Evolutionary conservation across 2,329 filamentous ascomycete genomes (phyloP), one percentile per base, ranked within the genome.

Genomic region (Diplocarpon rosae): DNA sequence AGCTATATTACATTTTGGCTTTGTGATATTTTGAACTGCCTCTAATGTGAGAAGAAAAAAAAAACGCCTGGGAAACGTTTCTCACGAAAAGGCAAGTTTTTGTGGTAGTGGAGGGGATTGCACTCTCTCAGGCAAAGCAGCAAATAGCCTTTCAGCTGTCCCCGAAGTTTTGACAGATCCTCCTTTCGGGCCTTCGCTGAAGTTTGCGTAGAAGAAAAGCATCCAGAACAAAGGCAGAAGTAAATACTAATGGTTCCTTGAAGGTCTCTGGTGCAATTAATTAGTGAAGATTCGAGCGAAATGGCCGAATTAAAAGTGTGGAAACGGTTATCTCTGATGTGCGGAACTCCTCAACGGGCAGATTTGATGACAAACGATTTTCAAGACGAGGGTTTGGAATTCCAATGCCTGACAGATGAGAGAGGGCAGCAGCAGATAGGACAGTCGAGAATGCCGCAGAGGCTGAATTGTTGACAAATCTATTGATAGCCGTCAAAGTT

Each of bases 401-500:
- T 15, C 28, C 20, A 14, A 38, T n/a, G 37, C 28, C 24, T 29
- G 27, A 9, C 15, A 15, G 16, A 30, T 17, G n/a, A 17, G 20
- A 32, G 28, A 15, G 15, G 11, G 20, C 27, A 15, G 11, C 3
- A 31, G 14, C 17, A 27, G 20, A 24, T 24, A 24, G 20, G 20
- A 24, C 20, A 7, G 7, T 24, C 20, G 7, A 24, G 20, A 24
- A 24, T 24, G 20, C 7, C 20, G 20, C 20, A 24, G 20, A 24
- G 3, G 3, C 20, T 24, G 20, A 24, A 7, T 7, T 24, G 3
- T 24, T 4, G 7, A 24, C 20, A 24, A 24, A 7, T 24, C 20
- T 32, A 32, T 32, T 32, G 30, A 14, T 41, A 37, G n/a, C 16
- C 15, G 45, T 52, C 56, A 45, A 58, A 57, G n/a, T 54, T 48